Percentiles rank a stretch among this genome's conserved stretches.
These are phyloP conservation scores for Aspergillus neotritici DNA, from an alignment of 2,329 filamentous ascomycete genomes.

Conservation along the genomic window DNA sequence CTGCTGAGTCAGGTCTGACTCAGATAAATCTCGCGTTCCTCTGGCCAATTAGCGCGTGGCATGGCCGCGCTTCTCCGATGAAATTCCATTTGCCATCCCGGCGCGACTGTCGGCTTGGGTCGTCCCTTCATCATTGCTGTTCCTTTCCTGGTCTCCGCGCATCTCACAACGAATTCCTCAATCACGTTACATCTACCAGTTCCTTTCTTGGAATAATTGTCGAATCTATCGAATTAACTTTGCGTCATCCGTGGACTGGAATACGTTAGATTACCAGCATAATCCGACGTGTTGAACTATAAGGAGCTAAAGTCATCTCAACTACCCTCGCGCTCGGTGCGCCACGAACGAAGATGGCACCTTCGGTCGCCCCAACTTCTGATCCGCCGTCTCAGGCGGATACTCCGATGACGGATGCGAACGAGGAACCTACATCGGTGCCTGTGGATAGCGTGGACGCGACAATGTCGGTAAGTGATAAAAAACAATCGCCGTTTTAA, in stretches of 20 bases:
- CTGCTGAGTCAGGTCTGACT: constrained; percentile 23
- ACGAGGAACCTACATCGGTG: constrained; percentile 32
- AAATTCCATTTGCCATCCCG: constrained; percentile 30
- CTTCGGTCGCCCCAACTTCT: constrained; percentile 31
- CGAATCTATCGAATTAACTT: neutral
- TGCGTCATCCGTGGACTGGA: too few relatives aligned
- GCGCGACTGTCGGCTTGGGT: constrained; percentile 25
- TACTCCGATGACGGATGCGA: constrained; percentile 44
- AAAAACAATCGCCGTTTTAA: neutral
- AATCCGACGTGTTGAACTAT: too few relatives aligned
- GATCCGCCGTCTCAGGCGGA: constrained; percentile 41
- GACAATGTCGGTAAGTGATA: constrained; percentile 35
- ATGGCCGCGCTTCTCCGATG: constrained; percentile 20
- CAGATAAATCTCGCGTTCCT: constrained; percentile 4
- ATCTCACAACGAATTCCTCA: neutral
- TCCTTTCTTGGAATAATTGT: neutral
- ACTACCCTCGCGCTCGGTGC: constrained; percentile 20
- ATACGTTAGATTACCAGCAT: neutral
- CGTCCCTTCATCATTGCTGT: constrained; percentile 12
- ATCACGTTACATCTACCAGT: neutral
- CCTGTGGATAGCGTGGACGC: constrained; percentile 35
- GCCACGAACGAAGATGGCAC: constrained; percentile 36
- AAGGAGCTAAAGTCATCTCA: neutral
- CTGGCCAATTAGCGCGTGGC: constrained; percentile 34
- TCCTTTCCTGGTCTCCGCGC: neutral